Base-by-base conservation (phyloP, 1,284 basidiomycete genomes). In the Malassezia vespertilionis region DNA sequence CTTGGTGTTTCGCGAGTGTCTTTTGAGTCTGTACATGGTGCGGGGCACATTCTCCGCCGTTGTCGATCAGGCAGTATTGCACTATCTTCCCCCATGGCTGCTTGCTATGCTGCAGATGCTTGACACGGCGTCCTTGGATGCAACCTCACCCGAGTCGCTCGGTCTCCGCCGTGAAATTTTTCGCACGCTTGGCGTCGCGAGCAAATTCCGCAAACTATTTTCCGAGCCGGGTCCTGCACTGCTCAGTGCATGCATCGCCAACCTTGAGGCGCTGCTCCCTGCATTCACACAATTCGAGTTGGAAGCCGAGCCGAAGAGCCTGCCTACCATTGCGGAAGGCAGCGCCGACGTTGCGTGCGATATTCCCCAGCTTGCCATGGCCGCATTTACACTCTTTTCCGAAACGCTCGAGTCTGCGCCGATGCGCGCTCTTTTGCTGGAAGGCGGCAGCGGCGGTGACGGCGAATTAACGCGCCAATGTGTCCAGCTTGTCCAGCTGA, bases 1-100 rank as follows among this genome's bases (percentile, higher is more conserved):
- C 10, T 79, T 82, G 10, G 86, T 95, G 28, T 95, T 95, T 74
- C 77, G 83, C 23, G 86, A 96, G 74, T 87, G 88, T 63, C 77
- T 95, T 11, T 80, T 81, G 44, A 83, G 87, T 8, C 75, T 96
- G 15, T 88, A 82, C 72, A 96, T 90, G 82, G 86, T 96, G 50
- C 88, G 87, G 68, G 87, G 89, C 33, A 82, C 86, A 58, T 84
- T 89, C 60, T 86, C 88, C 0, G 80, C 83, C 39, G 79, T 84
- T 0, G 84, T 86, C 34, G 84, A 85, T 62, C 81, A 85, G 60
- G 87, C 88, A 0, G 79, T 81, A 11, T 79, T 79, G 23, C 78
- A 80, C 28, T 80, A 95, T 37, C 78, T 93, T 5, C 86, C 89
- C 0, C 76, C 82, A 11, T 97, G 91, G 91, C 52, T 68, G 2